phyloP scores from a whole-genome alignment of 2,329 filamentous ascomycete species.

The Cytospora schulzeri region DNA sequence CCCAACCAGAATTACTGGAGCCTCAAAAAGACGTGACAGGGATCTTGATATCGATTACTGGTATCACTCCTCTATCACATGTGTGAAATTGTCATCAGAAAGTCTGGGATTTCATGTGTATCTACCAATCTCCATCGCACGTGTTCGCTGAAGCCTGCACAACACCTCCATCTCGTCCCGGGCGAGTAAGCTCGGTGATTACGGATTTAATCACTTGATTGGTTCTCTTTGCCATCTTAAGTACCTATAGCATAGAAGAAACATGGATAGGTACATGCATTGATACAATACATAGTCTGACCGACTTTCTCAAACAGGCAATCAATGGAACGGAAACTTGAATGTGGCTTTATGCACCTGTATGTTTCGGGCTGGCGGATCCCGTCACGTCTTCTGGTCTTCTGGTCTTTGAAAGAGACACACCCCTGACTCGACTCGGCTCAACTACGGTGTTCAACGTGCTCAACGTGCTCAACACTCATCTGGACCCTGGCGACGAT shows the following conservation, averaged over 20 bases:
- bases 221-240: too few relatives aligned
- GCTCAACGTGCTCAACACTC: too few relatives aligned
- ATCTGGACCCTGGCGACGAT: neutral
- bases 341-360: neutral
- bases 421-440: neutral
- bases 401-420: too few relatives aligned
- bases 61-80: too few relatives aligned
- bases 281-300: neutral
- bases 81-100: too few relatives aligned
- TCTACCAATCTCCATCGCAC: neutral
- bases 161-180: neutral
- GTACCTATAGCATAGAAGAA: too few relatives aligned
- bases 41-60: too few relatives aligned
- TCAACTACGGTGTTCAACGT: too few relatives aligned
- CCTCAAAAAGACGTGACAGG: too few relatives aligned
- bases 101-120: too few relatives aligned
- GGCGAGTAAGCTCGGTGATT: neutral
- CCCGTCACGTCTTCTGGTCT: neutral
- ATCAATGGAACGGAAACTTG: neutral
- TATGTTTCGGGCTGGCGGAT: neutral
- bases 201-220: neutral
- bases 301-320: neutral
- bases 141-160: neutral
- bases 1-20: too few relatives aligned
- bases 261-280: too few relatives aligned